Base-by-base conservation (phyloP, 2,329 filamentous ascomycete species). In the Trichoderma sp. region DNA sequence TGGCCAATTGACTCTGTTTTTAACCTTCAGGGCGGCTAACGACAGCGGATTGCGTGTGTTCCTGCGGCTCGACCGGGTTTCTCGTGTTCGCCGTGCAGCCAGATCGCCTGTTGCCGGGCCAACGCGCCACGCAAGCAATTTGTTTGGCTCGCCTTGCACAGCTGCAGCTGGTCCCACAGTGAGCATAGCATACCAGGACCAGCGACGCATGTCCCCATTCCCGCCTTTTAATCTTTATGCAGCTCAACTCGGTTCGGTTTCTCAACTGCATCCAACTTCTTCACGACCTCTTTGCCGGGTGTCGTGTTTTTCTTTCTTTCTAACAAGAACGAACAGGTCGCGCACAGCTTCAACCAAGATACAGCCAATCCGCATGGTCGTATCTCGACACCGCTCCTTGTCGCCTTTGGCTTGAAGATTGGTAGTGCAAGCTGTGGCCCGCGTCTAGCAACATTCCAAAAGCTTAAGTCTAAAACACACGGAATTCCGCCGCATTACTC, bases 401-500 rank as follows among this genome's bases (percentile, higher is more conserved):
- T 67, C 33, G 27, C 31, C 11, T 33, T 14, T 62, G 45, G 31
- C 41, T 50, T 50, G 35, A 50, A 63, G 31, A 38, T 56, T 63
- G 75, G 64, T 74, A 35, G 75, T 38, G 75, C 64, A 68, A 65
- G 56, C 69, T 53, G 27, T 59, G 66, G 38, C 12, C 41, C 69
- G 45, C 60, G 64, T 65, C 75, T 68, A 50, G 63, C 31, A 31
- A 4, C 75, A 76, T 76, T 76, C 75, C 75, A 64, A 68, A 71
- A 53, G 59, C 31, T 56, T 50, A 73, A 59, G 31, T 18, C 29
- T 63, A 65, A 73, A 59, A 69, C 56, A 76, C 62, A 21, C 63
- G 63, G 60, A n/a, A 63, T 63, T 35, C 41, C 74, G 31, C 16
- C n/a, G 31, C 66, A 64, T 38, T 62, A 66, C 41, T 41, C 31